Percentiles rank a stretch among this genome's conserved stretches.
These are phyloP conservation scores for Paratinospora sagittata DNA, from an alignment of 164 flowering plant species.

Conservation along the genomic window DNA sequence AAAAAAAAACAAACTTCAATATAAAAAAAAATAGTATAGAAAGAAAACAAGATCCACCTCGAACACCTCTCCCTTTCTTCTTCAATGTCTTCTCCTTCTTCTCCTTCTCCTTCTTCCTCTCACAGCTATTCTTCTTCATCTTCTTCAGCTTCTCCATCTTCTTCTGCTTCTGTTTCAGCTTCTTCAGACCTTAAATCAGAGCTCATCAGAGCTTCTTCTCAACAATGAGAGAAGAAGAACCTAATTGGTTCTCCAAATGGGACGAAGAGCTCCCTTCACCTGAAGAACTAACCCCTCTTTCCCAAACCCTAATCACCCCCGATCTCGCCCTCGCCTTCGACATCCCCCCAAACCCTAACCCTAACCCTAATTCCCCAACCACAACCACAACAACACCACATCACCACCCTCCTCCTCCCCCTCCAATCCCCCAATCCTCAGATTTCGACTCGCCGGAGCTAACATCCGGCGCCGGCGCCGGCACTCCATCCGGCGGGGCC, in stretches of 20 bases:
- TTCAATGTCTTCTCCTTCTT: constrained; percentile 2
- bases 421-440: constrained; percentile 44
- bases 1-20: too few relatives aligned
- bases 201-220: too few relatives aligned
- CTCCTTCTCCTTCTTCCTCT: neutral
- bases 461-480: constrained; percentile 22
- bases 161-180: too few relatives aligned
- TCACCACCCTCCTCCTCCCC: constrained; percentile 19
- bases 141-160: too few relatives aligned
- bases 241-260: too few relatives aligned
- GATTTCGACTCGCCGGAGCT: constrained; percentile 42
- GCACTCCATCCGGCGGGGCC: too few relatives aligned
- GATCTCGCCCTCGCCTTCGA: constrained; percentile 88
- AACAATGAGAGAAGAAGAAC: too few relatives aligned
- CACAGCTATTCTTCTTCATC: constrained; percentile 17
- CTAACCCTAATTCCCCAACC: constrained; percentile 24
- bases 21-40: neutral
- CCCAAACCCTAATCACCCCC: constrained; percentile 92
- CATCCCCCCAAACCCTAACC: too few relatives aligned
- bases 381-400: constrained; percentile 16
- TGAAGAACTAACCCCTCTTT: constrained; percentile 84
- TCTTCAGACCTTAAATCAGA: too few relatives aligned
- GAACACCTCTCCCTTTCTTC: constrained; percentile 8
- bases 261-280: too few relatives aligned
- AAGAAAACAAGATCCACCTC: constrained; percentile 21